Evolutionary conservation across 2,329 filamentous ascomycete species (phyloP), one percentile per base, ranked within the genome.

Genomic region (Harringtonia lauricola): DNA sequence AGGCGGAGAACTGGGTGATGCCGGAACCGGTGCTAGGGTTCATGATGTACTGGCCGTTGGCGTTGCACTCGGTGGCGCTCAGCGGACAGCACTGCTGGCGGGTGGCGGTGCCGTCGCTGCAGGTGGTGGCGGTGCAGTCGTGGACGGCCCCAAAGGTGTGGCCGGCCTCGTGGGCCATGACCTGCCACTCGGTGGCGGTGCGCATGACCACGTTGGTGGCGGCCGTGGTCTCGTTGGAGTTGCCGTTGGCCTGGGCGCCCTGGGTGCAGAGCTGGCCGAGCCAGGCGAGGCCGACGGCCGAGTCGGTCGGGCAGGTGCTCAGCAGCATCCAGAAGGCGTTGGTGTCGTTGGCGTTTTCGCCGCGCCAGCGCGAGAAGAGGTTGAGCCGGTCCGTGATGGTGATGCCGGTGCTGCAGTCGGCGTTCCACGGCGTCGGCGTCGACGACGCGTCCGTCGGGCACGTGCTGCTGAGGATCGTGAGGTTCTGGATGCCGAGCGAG

Each of bases 131-230:
- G 3, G 78, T 83, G 62, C 92, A 98, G 63, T 98, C 92, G 62
- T 98, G 92, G 10, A 95, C 87, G 6, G 90, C 92, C 37, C 90
- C 90, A 60, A 95, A 96, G 0, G 88, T 96, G 61, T 96, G 90
- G 1, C 89, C 90, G 3, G 82, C 81, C 63, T 96, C 90, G 59
- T 96, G 90, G 26, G 90, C 90, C 62, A 96, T 86, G 46, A 96
- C 84, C 60, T 95, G 88, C 90, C 90, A 96, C 59, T 95, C 89
- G 3, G 79, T 83, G 19, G 76, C 72, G 0, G 87, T 94, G 50
- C 79, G 79, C 22, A 92, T 81, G 19, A 98, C 87, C 1, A 98
- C 86, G 57, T 95, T 96, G 48, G 90, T 81, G 28, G 86, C 85
- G 18, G 84, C 81, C 26, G 94, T 83, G 1, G 80, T 86, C 62